A percentile compares a stretch with the other conserved stretches of the same genome.
Evolutionary conservation across 169 alveolate genomes (phyloP).

Genomic region (Cyclospora cayetanensis): DNA sequence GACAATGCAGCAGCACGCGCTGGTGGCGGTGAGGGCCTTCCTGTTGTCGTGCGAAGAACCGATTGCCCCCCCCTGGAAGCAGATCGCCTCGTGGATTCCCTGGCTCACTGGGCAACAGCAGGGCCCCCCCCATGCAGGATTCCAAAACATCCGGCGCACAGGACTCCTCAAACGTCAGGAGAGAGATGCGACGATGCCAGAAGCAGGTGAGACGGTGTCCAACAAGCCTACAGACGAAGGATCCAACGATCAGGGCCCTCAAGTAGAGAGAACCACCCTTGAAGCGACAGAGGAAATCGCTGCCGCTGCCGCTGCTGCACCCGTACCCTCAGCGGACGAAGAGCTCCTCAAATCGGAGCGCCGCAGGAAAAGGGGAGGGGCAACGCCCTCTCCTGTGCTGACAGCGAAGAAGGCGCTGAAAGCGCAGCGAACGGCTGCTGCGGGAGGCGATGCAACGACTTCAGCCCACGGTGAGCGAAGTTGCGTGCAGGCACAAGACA

Average conservation of each 20-base stretch:
- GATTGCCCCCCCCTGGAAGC: constrained; percentile 8
- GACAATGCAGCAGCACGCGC: background rate
- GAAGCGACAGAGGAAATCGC: background rate
- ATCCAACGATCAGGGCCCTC: background rate
- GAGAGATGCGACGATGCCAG: background rate
- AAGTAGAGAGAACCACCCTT: background rate
- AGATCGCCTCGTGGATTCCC: constrained; percentile 2
- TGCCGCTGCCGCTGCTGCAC: background rate
- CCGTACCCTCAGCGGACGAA: background rate
- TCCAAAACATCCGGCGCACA: background rate
- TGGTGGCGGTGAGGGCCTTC: constrained; percentile 18
- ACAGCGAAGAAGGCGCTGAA: background rate
- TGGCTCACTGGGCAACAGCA: constrained; percentile 39
- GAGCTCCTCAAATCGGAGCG: background rate
- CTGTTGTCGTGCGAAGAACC: constrained; percentile 12
- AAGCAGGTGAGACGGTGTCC: too few relatives aligned
- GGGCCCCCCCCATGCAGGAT: background rate
- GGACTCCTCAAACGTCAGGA: background rate
- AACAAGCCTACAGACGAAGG: background rate
- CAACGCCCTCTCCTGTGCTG: background rate
- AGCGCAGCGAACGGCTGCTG: constrained; percentile 6
- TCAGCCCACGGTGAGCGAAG: constrained; percentile 1
- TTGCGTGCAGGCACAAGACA: too few relatives aligned
- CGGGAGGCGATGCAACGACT: background rate
- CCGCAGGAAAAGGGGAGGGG: constrained; percentile 13